A percentile compares a stretch with the other conserved stretches of the same genome.
Evolutionary conservation across 2,329 filamentous ascomycete genomes (phyloP).

Genomic region (Neoascochyta sp.): DNA sequence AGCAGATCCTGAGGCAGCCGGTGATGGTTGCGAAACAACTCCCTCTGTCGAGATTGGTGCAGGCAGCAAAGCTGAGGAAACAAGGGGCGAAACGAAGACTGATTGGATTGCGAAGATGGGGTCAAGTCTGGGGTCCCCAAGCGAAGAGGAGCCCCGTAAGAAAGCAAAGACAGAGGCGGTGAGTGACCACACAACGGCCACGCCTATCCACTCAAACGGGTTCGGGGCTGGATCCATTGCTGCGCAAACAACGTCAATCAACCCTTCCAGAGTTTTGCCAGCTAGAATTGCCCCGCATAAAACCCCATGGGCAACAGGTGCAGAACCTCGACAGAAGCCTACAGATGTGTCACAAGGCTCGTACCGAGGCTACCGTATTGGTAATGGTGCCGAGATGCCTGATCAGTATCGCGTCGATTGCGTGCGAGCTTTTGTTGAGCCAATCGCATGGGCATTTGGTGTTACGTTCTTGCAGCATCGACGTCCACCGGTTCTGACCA

Average conservation of each 20-base stretch:
- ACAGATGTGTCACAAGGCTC: constrained; percentile 31
- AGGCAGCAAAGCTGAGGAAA: constrained; percentile 5
- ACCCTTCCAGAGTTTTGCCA: constrained; percentile 25
- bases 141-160: constrained; percentile 34
- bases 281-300: constrained; percentile 27
- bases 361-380: constrained; percentile 59
- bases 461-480: constrained; percentile 50
- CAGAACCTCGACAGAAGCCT: constrained; percentile 16
- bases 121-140: constrained; percentile 8
- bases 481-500: constrained; percentile 46
- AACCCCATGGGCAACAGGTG: constrained; percentile 22
- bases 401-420: constrained; percentile 55
- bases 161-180: constrained; percentile 36
- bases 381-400: constrained; percentile 57
- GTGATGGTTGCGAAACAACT: constrained; percentile 3
- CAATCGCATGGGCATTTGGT: constrained; percentile 56
- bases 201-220: constrained; percentile 10
- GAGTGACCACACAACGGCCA: constrained; percentile 9
- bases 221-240: constrained; percentile 6
- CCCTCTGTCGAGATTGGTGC: constrained; percentile 1
- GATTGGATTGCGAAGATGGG: constrained; percentile 9
- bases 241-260: constrained; percentile 9
- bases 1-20: constrained; percentile 14
- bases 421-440: constrained; percentile 55
- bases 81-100: constrained; percentile 9